Base-by-base conservation (phyloP, 1,284 basidiomycete species). In the Cystobasidium sp. region DNA sequence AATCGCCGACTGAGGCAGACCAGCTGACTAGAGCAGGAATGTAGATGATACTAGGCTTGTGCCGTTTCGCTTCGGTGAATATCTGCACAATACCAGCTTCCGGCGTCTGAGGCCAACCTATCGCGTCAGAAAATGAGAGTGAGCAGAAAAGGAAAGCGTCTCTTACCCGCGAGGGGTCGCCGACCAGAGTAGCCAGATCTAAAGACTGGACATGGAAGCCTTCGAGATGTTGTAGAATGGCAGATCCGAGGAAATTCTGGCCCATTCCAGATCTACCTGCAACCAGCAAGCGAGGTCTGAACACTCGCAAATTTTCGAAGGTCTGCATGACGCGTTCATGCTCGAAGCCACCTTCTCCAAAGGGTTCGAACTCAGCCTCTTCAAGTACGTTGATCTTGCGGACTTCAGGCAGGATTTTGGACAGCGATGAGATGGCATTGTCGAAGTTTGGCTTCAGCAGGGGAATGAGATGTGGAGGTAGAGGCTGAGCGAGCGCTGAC, bases 31-130 rank as follows among this genome's bases (percentile, higher is more conserved):
- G 86, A 0, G 93, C 92, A 0, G 96, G 97, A 59, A 99, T 93
- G 83, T 94, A 99, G 63, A 99, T 87, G 53, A 99, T 90, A 0
- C 94, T 95, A 0, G 97, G 97, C 79, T 97, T 95, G 81, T 97
- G 93, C 41, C 97, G 89, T 82, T 97, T 98, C 0, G 97, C 97
- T 82, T 99, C 97, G 20, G 95, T 88, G 79, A 99, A 98, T n/a
- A 97, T 86, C 79, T 98, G 96, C 1, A 98, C 93, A 71, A 97
- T 90, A 1, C 92, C 90, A 0, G 96, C 92, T 83, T 99, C 97
- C 3, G 90, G 85, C 3, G 94, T 53, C 24, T 53, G 37, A 31
- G 31, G 31, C 31, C 31, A 31, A 5, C 1, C 31, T 31, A 5
- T 31, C 5, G 31, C 5, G 31, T 31, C 31, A 31, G 31, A 2